A percentile compares a stretch with the other conserved stretches of the same genome.
These are phyloP conservation scores for Colletotrichum sp. DNA, from an alignment of 2,329 filamentous ascomycete genomes.

Conservation along the genomic window DNA sequence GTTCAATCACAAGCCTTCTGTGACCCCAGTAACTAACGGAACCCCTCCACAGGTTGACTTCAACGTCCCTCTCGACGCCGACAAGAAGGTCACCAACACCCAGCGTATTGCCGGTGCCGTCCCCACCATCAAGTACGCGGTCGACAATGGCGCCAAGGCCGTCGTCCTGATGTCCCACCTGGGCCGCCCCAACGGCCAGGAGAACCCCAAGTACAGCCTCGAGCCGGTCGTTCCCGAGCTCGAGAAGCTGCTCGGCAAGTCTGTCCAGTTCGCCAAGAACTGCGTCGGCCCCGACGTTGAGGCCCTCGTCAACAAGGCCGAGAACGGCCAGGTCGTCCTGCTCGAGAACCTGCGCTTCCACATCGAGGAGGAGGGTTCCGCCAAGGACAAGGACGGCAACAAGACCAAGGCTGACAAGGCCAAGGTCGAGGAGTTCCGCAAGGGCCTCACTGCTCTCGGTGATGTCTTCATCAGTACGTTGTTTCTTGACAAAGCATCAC, in stretches of 20 bases:
- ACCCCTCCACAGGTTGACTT: conserved; percentile 81
- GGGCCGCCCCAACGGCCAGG: conserved; percentile 89
- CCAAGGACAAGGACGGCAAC: conserved; percentile 91
- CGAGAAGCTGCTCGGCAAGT: conserved; percentile 86
- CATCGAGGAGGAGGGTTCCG: conserved; percentile 95
- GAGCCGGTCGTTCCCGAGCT: conserved; percentile 90
- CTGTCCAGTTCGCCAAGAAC: conserved; percentile 88
- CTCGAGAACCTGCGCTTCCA: conserved; percentile 99
- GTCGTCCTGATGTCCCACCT: conserved; percentile 99
- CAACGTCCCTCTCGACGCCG: conserved; percentile 94
- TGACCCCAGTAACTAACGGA: conserved; percentile 24
- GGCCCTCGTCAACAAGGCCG: conserved; percentile 84
- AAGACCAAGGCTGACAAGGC: conserved; percentile 98
- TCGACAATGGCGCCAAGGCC: conserved; percentile 88
- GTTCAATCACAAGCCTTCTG: not conserved
- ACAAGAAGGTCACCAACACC: conserved; percentile 96
- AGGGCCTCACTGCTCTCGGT: conserved; percentile 90
- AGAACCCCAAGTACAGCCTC: conserved; percentile 92
- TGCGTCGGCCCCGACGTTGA: conserved; percentile 91
- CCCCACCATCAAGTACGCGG: conserved; percentile 92
- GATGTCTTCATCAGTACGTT: conserved; percentile 93
- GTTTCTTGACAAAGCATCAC: conserved; percentile 36
- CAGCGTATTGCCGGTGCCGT: conserved; percentile 97
- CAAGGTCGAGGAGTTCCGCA: conserved; percentile 91
- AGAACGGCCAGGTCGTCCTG: conserved; percentile 82